Evolutionary conservation across 257 asterid species (phyloP).

Genomic region (Plantago elongata): DNA sequence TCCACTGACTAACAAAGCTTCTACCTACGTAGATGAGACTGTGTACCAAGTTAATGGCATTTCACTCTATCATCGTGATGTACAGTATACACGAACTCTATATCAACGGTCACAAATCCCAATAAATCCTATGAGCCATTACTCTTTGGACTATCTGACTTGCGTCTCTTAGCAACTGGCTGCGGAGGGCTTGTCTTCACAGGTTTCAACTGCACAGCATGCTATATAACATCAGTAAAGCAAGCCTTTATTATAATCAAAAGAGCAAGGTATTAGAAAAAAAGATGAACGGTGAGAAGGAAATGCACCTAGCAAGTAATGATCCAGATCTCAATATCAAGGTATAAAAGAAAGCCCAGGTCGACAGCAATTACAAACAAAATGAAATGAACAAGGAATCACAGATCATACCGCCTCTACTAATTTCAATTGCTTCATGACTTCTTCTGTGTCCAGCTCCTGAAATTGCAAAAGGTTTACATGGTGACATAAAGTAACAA

Average conservation of each 20-base stretch:
- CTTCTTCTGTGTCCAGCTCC: conserved; percentile 80
- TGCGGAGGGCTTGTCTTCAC: conserved; percentile 20
- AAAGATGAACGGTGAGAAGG: neutral
- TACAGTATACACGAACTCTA: conserved; percentile 1
- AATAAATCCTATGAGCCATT: conserved; percentile 21
- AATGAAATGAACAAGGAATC: neutral
- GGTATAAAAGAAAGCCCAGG: neutral
- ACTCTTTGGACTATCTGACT: conserved; percentile 34
- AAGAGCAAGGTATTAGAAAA: neutral
- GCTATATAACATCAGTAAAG: conserved; percentile 7
- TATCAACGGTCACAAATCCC: neutral
- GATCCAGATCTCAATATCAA: conserved; percentile 4
- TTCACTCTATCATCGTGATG: neutral
- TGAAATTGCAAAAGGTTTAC: conserved; percentile 27
- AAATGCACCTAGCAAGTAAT: neutral
- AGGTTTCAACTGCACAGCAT: conserved; percentile 61
- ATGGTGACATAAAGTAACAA: no score
- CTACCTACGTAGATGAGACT: neutral
- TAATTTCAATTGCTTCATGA: conserved; percentile 77
- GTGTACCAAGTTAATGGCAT: conserved; percentile 5
- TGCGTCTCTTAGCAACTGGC: conserved; percentile 54
- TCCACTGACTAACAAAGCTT: neutral
- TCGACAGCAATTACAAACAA: neutral
- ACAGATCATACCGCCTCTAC: conserved; percentile 56
- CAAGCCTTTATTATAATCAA: neutral